Base-by-base conservation (phyloP, 2,329 filamentous ascomycete species). In the Ceratocystis smalleyi region DNA sequence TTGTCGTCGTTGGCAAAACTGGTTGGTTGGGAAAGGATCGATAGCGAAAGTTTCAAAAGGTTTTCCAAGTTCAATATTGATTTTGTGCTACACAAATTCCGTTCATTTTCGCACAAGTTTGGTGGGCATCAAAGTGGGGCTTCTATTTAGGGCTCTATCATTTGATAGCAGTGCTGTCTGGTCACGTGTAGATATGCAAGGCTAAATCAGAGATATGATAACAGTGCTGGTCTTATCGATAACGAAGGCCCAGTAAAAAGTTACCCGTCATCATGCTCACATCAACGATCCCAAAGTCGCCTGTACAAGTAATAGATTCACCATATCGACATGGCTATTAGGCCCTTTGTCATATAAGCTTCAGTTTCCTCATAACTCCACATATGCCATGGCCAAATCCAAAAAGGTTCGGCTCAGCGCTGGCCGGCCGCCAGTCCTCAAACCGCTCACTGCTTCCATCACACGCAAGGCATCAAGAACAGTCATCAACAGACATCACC, bases 401-500 rank as follows among this genome's bases (percentile, higher is more conserved):
- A 62, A 51, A 40, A 63, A 59, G 30, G 59, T 66, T 75, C 76
- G 49, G 5, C 35, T 66, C 10, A 64, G 51, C 22, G 64, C 24
- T 24, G 80, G 83, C 15, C 78, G 84, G n/a, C 81, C 82, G 2
- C 83, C 83, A 8, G 78, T 77, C 1, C 72, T 77, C 43, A 80
- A 79, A 67, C 75, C 77, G 22, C 74, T 75, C 3, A 59, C 54
- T 40, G 54, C 61, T 22, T 64, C 65, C 10, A 84, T 87, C 69
- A 83, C 84, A 2, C 80, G 84, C 66, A 86, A 83, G 71, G 80
- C 83, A 30, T 86, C 83, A 55, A 80, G 84, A 69, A 75, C 77
- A 35, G 75, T 87, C 67, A 88, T 88, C 73, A 85, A 85, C 71
- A 78, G 77, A 51, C 82, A 85, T 67, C 85, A 88, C 70, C 80